Percentiles rank a stretch among this genome's conserved stretches.
Evolutionary conservation across 164 flowering plant species (phyloP).

Genomic region (Chimonanthus salicifolius): DNA sequence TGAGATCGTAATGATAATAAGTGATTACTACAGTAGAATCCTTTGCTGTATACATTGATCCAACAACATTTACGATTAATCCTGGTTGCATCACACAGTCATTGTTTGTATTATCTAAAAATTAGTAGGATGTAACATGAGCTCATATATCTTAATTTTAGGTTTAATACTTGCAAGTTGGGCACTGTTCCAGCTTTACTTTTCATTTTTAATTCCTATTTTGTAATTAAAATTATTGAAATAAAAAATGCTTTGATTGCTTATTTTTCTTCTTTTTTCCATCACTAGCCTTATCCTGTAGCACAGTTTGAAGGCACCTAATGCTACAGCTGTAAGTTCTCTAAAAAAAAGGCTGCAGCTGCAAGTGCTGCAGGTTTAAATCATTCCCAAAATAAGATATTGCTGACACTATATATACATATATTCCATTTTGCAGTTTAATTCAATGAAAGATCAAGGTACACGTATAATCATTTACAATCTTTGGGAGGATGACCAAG

Average conservation of each 20-base stretch:
- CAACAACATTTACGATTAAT: background rate
- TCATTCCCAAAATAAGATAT: too few relatives aligned
- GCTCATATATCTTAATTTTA: background rate
- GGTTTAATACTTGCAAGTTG: background rate
- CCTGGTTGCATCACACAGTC: background rate
- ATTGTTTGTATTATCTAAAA: background rate
- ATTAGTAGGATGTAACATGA: background rate
- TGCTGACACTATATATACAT: background rate
- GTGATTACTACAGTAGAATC: too few relatives aligned
- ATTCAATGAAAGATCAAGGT: conserved; percentile 62
- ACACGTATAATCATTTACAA: conserved; percentile 86
- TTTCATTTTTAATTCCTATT: background rate
- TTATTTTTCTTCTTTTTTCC: background rate
- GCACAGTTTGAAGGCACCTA: too few relatives aligned
- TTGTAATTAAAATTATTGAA: background rate
- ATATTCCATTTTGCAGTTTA: conserved; percentile 39
- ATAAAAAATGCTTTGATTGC: background rate
- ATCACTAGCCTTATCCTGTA: too few relatives aligned
- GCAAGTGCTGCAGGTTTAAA: too few relatives aligned
- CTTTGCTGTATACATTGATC: background rate
- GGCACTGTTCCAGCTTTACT: background rate
- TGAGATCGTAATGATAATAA: too few relatives aligned
- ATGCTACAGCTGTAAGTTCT: too few relatives aligned
- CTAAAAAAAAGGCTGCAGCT: too few relatives aligned
- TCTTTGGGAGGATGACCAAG: conserved; percentile 94